Percentiles rank a stretch among this genome's conserved stretches.
These are phyloP conservation scores for Lolium rigidum DNA, from an alignment of 176 grass and related monocot genomes.

Conservation along the genomic window DNA sequence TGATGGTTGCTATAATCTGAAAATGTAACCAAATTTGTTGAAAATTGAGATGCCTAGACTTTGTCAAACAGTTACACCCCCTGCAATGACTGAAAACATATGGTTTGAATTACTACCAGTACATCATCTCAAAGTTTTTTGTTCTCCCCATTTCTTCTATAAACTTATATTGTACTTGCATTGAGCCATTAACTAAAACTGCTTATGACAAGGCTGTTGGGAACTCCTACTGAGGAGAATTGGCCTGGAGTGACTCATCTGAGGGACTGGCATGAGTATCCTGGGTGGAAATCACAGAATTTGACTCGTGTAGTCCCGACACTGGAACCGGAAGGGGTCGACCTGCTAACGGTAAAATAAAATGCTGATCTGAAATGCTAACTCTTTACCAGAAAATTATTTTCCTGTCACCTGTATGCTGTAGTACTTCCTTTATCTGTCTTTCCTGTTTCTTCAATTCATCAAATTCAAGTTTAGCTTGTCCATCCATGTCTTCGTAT, in stretches of 20 bases:
- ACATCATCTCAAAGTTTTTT: background rate
- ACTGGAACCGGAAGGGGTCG: conserved; percentile 73
- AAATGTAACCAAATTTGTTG: background rate
- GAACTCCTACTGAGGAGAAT: conserved; percentile 80
- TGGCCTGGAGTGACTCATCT: conserved; percentile 85
- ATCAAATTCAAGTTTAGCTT: conserved; percentile 4
- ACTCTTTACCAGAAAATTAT: background rate
- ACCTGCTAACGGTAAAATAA: conserved; percentile 75
- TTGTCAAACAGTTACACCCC: background rate
- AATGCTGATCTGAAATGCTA: background rate
- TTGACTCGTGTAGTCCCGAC: conserved; percentile 68
- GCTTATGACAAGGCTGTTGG: conserved; percentile 66
- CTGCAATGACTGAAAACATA: background rate
- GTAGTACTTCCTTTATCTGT: background rate
- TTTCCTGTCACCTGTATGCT: background rate
- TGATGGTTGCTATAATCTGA: conserved; percentile 21
- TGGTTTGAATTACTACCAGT: background rate
- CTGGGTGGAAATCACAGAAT: conserved; percentile 73
- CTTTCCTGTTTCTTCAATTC: background rate
- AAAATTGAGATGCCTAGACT: background rate
- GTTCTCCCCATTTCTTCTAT: background rate
- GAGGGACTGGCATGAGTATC: conserved; percentile 92
- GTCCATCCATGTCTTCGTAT: background rate
- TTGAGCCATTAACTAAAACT: conserved; percentile 21
- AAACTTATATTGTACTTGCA: background rate